Evolutionary conservation across 139 green algal genomes (phyloP), one percentile per base, ranked within the genome.

Genomic region (Closterium sp.): DNA sequence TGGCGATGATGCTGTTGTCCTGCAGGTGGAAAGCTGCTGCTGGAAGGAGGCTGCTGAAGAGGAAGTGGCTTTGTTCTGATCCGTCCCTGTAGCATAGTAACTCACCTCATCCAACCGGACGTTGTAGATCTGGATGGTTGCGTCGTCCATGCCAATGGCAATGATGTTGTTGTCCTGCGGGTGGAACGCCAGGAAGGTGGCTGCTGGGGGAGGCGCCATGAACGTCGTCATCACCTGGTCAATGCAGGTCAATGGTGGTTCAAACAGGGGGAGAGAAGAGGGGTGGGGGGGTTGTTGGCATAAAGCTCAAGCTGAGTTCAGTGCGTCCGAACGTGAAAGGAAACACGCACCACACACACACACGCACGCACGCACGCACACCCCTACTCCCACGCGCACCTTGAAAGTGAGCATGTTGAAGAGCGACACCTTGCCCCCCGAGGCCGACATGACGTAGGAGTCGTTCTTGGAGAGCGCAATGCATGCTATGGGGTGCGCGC

Each of bases 351-450:
- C 55, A 28, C 55, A 76, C 55, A 76, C 55, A 76, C 55, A 76
- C 55, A 28, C 55, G 12, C 55, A 12, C 43, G 9, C 55, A 2
- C 55, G 12, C 55, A 76, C 55, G 12, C 55, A 10, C 55, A 32
- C 83, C 30, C 30, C 30, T 23, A 33, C 30, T 19, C 30, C 31
- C 19, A 30, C 69, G n/a, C 34, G 9, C 33, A 94, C 92, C 90
- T 94, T 94, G 87, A 94, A 94, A 28, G 92, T 94, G 34, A 94
- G 88, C 90, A 94, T 90, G 90, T 94, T 94, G 92, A 94, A 94
- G 25, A 94, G 92, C 19, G 90, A 93, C 6, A 94, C 90, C 90
- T 94, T 94, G 76, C 92, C 92, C 33, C 92, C 92, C 34, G 33
- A 88, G 33, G 90, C 92, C n/a, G 90, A 94, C 85, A 94, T 93